Conservation (phyloP, 2,329 filamentous ascomycete genomes). For the Penicillium griseofulvum region DNA sequence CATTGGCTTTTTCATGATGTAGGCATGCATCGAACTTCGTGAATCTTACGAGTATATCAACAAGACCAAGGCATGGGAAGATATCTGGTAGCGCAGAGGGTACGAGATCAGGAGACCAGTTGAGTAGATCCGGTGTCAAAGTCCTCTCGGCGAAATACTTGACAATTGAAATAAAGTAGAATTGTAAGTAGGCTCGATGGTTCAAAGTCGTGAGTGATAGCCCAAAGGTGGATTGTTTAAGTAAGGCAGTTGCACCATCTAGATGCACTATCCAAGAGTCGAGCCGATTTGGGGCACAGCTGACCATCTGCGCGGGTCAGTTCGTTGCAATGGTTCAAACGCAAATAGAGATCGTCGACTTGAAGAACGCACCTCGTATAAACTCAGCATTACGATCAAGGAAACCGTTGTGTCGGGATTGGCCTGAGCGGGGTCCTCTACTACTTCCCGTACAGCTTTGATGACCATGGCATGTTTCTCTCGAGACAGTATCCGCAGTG, state of each 20-base stretch:
- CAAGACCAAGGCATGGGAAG: constrained; percentile 11
- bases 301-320: constrained; percentile 20
- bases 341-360: not conserved
- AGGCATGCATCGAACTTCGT: constrained; percentile 14
- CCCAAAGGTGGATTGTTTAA: constrained; percentile 11
- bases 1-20: constrained; percentile 1
- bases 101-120: constrained; percentile 12
- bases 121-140: constrained; percentile 11
- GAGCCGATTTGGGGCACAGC: constrained; percentile 11
- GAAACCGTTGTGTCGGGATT: constrained; percentile 16
- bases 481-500: constrained; percentile 15
- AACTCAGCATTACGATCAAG: constrained; percentile 22
- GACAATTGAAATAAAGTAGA: constrained; percentile 17
- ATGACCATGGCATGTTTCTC: constrained; percentile 23
- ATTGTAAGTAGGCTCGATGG: constrained; percentile 16
- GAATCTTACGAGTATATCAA: constrained; percentile 23
- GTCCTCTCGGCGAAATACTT: constrained; percentile 16
- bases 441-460: constrained; percentile 13
- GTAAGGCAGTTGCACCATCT: constrained; percentile 19
- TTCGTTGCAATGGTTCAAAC: not conserved
- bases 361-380: constrained; percentile 21
- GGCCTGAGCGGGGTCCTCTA: constrained; percentile 13
- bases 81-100: not conserved
- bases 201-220: not conserved
- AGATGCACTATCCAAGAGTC: constrained; percentile 23